Conservation (phyloP, 495 filamentous ascomycete species). For the Tuber borchii region DNA sequence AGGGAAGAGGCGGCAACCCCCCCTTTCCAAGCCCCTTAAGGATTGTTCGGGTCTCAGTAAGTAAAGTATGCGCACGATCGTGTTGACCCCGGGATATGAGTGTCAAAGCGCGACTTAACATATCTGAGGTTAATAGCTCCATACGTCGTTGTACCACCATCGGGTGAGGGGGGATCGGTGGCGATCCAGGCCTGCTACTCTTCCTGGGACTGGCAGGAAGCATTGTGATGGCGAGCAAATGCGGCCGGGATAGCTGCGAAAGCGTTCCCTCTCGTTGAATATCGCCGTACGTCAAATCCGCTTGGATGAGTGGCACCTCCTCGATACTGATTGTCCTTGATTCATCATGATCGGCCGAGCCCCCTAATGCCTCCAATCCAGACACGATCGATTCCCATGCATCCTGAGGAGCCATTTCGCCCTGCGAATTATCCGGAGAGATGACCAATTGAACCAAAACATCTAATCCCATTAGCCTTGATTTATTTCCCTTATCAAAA, state of each 20-base stretch:
- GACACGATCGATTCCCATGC: conserved; percentile 97
- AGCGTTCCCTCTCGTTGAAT: conserved; percentile 85
- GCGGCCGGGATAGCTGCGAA: conserved; percentile 79
- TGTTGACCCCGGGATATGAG: conserved; percentile 87
- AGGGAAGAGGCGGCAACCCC: conserved; percentile 83
- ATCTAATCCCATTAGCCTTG: conserved; percentile 49
- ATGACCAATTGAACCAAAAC: conserved; percentile 94
- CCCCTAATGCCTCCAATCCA: conserved; percentile 89
- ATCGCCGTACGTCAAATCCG: conserved; percentile 88
- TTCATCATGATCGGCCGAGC: conserved; percentile 80
- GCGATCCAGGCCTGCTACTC: conserved; percentile 57
- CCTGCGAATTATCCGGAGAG: conserved; percentile 74
- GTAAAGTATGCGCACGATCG: conserved; percentile 82
- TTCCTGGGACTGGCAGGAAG: conserved; percentile 67
- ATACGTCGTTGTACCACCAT: conserved; percentile 94
- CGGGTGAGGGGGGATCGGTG: conserved; percentile 91
- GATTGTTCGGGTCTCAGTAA: conserved; percentile 90
- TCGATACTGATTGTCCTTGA: conserved; percentile 78
- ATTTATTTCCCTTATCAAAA: conserved; percentile 5
- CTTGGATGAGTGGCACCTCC: conserved; percentile 91
- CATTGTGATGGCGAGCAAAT: conserved; percentile 96
- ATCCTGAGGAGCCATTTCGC: conserved; percentile 83
- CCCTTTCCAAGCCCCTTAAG: conserved; percentile 94
- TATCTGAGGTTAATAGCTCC: conserved; percentile 96
- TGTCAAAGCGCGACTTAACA: conserved; percentile 87